Base-by-base conservation (phyloP, 78 protist species). In the Guillardia theta region DNA sequence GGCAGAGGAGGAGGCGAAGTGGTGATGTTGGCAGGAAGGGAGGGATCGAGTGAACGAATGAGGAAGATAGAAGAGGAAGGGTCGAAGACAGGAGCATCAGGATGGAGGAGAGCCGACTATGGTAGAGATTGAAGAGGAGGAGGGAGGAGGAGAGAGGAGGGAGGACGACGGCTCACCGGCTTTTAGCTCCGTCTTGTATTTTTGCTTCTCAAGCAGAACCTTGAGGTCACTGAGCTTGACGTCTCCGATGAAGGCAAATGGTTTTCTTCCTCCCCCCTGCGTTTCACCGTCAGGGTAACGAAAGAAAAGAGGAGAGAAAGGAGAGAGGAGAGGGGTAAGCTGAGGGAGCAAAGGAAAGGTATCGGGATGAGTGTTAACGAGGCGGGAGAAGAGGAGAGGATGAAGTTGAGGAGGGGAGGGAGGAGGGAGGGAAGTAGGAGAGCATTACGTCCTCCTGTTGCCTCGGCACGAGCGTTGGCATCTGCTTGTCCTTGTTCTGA, bases 221-320 rank as follows among this genome's bases (percentile, higher is more conserved):
- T 70, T 70, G 83, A 70, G 83, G 41, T 70, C 83, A 0, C 46
- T 36, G 45, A 70, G 41, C 83, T 70, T 70, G 83, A 70, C 83
- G 41, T 70, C 83, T 36, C 83, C 83, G 83, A 70, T 70, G 41
- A 70, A 70, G 33, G 83, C 83, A 43, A 70, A 70, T 3, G 83
- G 83, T 24, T 70, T 70, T 3, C 83, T 24, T 3, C 83, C 83
- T 18, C 83, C 83, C 83, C 83, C 83, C 70, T 58, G 70, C 70
- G 27, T 0, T 1, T 30, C 2, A 8, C 70, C 27, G 27, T 1
- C 27, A 24, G 70, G 1, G 70, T 30, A 27, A 8, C 21, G 70
- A 3, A 6, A 27, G 70, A 58, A 30, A 58, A 30, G 2, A 30
- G 21, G 70, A 9, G 70, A 9, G 70, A 24, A 30, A 3, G 4